phyloP scores from a whole-genome alignment of 805 yeast species.

The Candida bentonensis region DNA sequence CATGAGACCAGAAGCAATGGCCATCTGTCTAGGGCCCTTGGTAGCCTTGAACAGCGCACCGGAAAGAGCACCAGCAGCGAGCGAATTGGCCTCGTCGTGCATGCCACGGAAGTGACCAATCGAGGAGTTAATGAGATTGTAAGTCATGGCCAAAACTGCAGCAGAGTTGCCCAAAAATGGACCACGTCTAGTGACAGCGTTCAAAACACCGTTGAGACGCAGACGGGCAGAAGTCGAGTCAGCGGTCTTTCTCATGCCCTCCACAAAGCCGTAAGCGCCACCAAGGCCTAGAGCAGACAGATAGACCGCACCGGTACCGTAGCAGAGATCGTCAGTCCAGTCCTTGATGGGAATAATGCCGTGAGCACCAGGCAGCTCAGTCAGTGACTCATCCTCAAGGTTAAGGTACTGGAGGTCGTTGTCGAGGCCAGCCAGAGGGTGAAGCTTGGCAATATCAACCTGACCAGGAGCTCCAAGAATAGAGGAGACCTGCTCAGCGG shows the following conservation, averaged over 20 bases:
- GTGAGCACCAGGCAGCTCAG: conserved; percentile 71
- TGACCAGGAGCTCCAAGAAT: conserved; percentile 8
- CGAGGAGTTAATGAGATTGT: conserved; percentile 69
- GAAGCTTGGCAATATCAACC: conserved; percentile 60
- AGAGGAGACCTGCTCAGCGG: neutral
- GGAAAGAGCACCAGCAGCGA: conserved; percentile 79
- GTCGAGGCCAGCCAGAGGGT: conserved; percentile 86
- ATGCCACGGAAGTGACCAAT: conserved; percentile 59
- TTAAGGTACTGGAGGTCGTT: conserved; percentile 83
- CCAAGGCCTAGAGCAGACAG: conserved; percentile 72
- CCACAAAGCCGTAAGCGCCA: conserved; percentile 77
- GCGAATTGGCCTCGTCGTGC: conserved; percentile 75
- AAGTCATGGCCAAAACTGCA: conserved; percentile 82
- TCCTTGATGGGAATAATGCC: conserved; percentile 93
- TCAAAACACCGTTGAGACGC: conserved; percentile 77
- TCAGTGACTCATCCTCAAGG: conserved; percentile 69
- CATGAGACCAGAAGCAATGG: conserved; percentile 67
- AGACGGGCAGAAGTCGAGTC: conserved; percentile 64
- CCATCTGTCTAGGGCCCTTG: conserved; percentile 79
- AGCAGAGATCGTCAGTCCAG: conserved; percentile 94
- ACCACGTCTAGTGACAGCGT: conserved; percentile 88
- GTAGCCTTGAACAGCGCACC: conserved; percentile 86
- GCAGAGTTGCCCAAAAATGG: conserved; percentile 92
- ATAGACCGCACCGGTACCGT: conserved; percentile 94
- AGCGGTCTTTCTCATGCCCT: conserved; percentile 71